Evolutionary conservation across 2,329 filamentous ascomycete genomes (phyloP), one percentile per base, ranked within the genome.

Genomic region (Gnomoniopsis smithogilvyi): DNA sequence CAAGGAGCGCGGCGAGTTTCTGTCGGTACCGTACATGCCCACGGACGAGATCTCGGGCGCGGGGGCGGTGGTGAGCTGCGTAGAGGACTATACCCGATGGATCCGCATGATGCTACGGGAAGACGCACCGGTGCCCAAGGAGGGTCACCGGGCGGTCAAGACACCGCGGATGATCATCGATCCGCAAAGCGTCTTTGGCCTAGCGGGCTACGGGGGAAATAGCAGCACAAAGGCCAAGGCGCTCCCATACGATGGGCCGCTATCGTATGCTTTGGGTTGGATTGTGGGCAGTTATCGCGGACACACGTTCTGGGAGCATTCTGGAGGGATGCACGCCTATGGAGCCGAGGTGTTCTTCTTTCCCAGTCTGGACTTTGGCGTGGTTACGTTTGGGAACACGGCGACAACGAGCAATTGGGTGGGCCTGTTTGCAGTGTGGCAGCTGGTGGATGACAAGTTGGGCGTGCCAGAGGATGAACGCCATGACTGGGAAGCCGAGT

Each of bases 21-120:
- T 60, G 8, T 19, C 51, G 24, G 68, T 73, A 2, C 69, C 69
- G 33, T 67, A 61, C 56, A 66, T 67, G 62, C 61, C 65, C 12
- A 57, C 65, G 17, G 64, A 66, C 26, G 73, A 70, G 64, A 62
- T 70, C 26, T 72, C 72, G 61, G 77, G 76, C 14, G 76, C 77
- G 1, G 77, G 76, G 1, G 70, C 68, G 12, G 67, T 76, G 48
- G 68, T 83, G 22, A 78, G 76, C 22, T 80, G 74, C 50, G 79
- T 79, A 1, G 54, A 72, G 8, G 81, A 84, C 68, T 84, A 81
- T 64, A 67, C 73, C 1, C 77, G 75, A 64, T 86, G 82, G 82
- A 63, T 83, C 2, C 69, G 71, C 26, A 78, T 76, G 21, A 69
- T 84, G 24, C 68, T 85, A 24, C 65, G 73, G n/a, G 66, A 64